Evolutionary conservation across 306 rosid species (phyloP).

Genomic region (Lupinus albus): DNA sequence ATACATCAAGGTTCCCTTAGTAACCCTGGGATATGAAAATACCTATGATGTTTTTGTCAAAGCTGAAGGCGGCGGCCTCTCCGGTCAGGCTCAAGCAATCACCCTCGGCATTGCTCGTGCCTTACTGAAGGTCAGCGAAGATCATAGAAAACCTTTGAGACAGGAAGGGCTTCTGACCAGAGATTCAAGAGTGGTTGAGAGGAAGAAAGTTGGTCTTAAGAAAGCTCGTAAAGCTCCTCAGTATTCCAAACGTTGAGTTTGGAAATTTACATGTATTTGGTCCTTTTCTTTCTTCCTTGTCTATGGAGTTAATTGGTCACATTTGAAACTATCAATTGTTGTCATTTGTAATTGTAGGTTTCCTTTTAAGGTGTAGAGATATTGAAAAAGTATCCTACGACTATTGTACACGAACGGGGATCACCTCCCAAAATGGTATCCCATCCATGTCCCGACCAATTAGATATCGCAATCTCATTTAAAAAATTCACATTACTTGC

Average conservation of each 20-base stretch:
- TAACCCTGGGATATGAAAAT: slow-evolving; percentile 78
- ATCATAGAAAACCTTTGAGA: slow-evolving; percentile 76
- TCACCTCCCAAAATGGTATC: too few relatives aligned
- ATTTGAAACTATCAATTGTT: slow-evolving; percentile 32
- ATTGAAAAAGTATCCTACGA: slow-evolving; percentile 23
- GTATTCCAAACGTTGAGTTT: slow-evolving; percentile 85
- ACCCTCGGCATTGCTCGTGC: slow-evolving; percentile 96
- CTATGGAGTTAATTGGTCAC: slow-evolving; percentile 34
- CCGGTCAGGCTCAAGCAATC: slow-evolving; percentile 98
- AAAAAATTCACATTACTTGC: too few relatives aligned
- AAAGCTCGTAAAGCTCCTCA: slow-evolving; percentile 99
- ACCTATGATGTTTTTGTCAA: slow-evolving; percentile 88
- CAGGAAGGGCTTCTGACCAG: slow-evolving; percentile 91
- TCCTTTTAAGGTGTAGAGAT: slow-evolving; percentile 22
- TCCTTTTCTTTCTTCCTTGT: too few relatives aligned
- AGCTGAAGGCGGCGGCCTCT: slow-evolving; percentile 93
- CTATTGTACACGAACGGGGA: slow-evolving; percentile 24
- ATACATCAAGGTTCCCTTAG: slow-evolving; percentile 72
- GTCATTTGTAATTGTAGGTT: slow-evolving; percentile 33
- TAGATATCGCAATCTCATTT: too few relatives aligned
- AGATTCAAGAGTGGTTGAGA: slow-evolving; percentile 93
- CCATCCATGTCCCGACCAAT: too few relatives aligned
- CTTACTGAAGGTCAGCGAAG: slow-evolving; percentile 79
- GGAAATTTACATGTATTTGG: slow-evolving; percentile 20
- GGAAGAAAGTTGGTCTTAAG: slow-evolving; percentile 94